Base-by-base conservation (phyloP, 139 green algal species). In the Pleodorina starrii region DNA sequence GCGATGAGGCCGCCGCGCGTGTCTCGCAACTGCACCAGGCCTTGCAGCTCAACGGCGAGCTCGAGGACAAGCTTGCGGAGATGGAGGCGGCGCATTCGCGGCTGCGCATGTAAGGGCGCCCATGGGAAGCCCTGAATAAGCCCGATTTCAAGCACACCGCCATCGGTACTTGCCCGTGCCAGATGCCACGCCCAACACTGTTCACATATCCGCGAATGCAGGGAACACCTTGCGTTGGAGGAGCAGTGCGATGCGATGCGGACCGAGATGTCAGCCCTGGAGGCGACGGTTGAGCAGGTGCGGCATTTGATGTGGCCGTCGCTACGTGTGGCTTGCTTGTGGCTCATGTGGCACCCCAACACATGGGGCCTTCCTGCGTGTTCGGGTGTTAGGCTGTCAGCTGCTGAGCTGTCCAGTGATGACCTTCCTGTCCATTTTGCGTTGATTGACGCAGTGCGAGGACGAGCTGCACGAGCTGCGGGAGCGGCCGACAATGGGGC, bases 211-310 rank as follows among this genome's bases (percentile, higher is more conserved):
- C 48, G 11, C 11, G 48, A 57, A 57, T 40, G 1, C 81, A 78
- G 60, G 43, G 81, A 87, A 29, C n/a, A 48, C 35, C 14, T 16
- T 1, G 66, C 43, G 17, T 44, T 88, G 32, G 19, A 51, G 66
- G 82, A 79, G 66, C 82, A 88, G 82, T 71, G 44, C 44, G 82
- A 88, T 0, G 44, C 43, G 66, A 63, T 80, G 44, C 82, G 82
- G 16, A n/a, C 9, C 32, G 82, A 79, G 44, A 51, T 79, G 66
- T 50, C 82, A 17, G 44, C 32, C 19, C 19, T 79, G 82, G 82
- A 88, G 46, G 82, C 66, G 10, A 51, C 82, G 2, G 63, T 79
- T 7, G 82, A 88, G 82, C 82, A 88, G 82, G 82, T 88, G 60
- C 5, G 51, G n/a, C n/a, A n/a, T n/a, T n/a, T n/a, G n/a, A n/a